Evolutionary conservation across 768 basidiomycete species (phyloP).

Genomic region (Cystofilobasidium ferigula): DNA sequence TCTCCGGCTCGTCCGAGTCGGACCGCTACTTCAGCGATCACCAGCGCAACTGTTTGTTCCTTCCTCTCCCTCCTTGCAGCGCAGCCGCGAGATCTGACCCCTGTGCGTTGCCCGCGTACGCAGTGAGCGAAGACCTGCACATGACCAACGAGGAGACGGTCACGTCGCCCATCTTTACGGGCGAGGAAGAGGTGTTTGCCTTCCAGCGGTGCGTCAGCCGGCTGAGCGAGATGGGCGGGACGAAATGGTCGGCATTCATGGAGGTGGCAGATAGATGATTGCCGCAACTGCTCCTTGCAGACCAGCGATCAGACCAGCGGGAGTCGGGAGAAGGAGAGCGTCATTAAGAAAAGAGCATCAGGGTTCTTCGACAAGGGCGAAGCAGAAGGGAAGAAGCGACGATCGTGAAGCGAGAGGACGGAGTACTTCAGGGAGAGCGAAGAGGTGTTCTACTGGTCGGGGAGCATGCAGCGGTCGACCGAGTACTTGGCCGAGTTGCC

Average conservation of each 20-base stretch:
- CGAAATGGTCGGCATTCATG: constrained; percentile 17
- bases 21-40: constrained; percentile 4
- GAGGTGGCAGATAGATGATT: constrained; percentile 5
- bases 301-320: too few relatives aligned
- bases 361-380: too few relatives aligned
- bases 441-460: neutral
- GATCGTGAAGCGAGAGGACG: neutral
- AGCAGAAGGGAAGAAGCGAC: neutral
- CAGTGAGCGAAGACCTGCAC: constrained; percentile 20
- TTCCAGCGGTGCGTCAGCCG: constrained; percentile 67
- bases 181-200: constrained; percentile 94
- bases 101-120: too few relatives aligned
- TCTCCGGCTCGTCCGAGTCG: constrained; percentile 49
- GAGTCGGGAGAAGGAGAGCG: too few relatives aligned
- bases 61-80: neutral
- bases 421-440: neutral
- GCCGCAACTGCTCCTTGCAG: neutral
- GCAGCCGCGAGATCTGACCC: neutral
- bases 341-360: too few relatives aligned
- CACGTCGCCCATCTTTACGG: constrained; percentile 78
- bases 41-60: neutral
- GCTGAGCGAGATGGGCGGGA: constrained; percentile 37
- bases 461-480: neutral
- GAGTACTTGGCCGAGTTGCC: neutral
- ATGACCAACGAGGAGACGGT: constrained; percentile 40